These are phyloP conservation scores for Luvunga scandens DNA, from an alignment of 345 rosid species.

Conservation along the genomic window DNA sequence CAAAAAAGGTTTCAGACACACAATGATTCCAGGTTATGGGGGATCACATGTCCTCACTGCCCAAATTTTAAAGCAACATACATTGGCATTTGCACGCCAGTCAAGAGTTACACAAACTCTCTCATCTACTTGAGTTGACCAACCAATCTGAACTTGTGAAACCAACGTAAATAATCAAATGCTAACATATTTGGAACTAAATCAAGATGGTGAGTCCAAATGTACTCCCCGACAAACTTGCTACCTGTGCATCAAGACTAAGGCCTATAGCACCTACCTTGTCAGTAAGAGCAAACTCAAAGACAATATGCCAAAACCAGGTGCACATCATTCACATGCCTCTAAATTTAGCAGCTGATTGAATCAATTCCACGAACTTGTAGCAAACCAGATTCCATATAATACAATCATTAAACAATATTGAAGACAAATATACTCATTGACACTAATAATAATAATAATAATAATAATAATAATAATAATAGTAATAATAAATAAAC, in stretches of 20 bases:
- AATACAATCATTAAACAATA: neutral
- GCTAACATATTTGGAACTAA: neutral
- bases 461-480: neutral
- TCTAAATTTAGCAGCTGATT: neutral
- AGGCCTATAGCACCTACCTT: neutral
- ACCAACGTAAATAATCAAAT: conserved; percentile 4
- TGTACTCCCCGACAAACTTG: conserved; percentile 6
- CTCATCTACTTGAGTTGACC: conserved; percentile 1
- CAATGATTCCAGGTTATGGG: neutral
- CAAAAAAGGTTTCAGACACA: neutral
- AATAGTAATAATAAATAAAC: neutral
- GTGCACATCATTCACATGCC: neutral
- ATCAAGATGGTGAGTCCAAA: conserved; percentile 14
- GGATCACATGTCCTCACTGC: conserved; percentile 8
- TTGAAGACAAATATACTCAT: neutral
- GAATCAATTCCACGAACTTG: neutral
- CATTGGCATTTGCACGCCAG: neutral
- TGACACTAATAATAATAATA: neutral
- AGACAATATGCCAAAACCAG: neutral
- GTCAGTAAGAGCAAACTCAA: neutral
- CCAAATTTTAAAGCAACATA: conserved; percentile 8
- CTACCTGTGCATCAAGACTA: neutral
- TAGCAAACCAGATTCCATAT: neutral
- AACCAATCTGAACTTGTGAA: neutral
- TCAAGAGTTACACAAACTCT: conserved; percentile 3